These are phyloP conservation scores for Ceratobasidium sp. DNA, from an alignment of 1,284 basidiomycete species.

Conservation along the genomic window DNA sequence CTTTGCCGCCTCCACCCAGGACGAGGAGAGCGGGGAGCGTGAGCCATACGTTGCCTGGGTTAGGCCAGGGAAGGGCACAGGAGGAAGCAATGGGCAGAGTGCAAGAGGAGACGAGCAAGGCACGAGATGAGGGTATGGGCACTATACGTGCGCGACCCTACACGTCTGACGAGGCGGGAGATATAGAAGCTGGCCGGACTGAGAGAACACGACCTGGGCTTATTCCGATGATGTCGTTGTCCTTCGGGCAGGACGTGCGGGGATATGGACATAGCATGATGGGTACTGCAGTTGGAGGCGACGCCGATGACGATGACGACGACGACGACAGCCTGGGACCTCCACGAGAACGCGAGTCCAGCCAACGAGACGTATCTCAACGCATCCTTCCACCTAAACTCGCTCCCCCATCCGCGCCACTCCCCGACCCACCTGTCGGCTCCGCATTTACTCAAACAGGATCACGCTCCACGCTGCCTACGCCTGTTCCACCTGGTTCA, in stretches of 20 bases:
- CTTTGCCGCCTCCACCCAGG: constrained; percentile 34
- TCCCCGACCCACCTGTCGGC: neutral
- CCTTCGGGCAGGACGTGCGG: constrained; percentile 14
- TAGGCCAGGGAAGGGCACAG: neutral
- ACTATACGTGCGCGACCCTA: neutral
- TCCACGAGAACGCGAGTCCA: neutral
- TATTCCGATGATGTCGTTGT: constrained; percentile 35
- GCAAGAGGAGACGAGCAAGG: constrained; percentile 1
- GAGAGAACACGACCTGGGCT: constrained; percentile 9
- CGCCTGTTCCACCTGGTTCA: constrained; percentile 13
- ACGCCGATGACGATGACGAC: constrained; percentile 1
- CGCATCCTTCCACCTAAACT: constrained; percentile 33
- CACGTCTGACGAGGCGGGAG: neutral
- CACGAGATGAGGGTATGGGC: neutral
- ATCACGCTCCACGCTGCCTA: neutral
- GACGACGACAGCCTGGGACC: neutral
- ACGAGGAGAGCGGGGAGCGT: constrained; percentile 32
- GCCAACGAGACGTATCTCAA: neutral
- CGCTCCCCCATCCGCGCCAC: constrained; percentile 27
- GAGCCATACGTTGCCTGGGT: constrained; percentile 28
- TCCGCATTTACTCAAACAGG: neutral
- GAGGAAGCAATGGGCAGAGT: constrained; percentile 10
- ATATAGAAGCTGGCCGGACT: neutral
- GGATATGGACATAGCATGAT: neutral
- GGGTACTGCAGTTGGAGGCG: constrained; percentile 4